Conservation (phyloP, 2,329 filamentous ascomycete species). For the Didymella lethalis region DNA sequence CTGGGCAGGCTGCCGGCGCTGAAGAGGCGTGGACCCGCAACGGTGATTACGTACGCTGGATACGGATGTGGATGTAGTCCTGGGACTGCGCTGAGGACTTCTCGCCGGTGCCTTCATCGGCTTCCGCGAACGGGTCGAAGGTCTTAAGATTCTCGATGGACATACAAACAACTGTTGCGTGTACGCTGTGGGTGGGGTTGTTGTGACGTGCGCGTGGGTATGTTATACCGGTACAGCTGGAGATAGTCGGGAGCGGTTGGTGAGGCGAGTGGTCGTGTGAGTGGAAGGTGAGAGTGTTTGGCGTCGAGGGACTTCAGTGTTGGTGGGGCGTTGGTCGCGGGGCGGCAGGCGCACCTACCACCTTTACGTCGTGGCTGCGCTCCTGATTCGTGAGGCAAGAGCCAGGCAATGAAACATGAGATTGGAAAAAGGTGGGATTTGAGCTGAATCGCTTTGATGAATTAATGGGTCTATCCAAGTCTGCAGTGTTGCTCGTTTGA, state of each 20-base stretch:
- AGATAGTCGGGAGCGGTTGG: conserved; percentile 14
- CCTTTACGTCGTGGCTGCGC: conserved; percentile 11
- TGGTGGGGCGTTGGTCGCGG: conserved; percentile 25
- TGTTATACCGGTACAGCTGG: conserved; percentile 15
- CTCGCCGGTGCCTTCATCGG: conserved; percentile 98
- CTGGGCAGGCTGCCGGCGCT: background rate
- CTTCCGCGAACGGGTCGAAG: conserved; percentile 99
- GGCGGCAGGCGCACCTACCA: conserved; percentile 1
- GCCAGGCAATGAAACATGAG: conserved; percentile 10
- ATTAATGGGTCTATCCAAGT: conserved; percentile 11
- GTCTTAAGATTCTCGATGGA: conserved; percentile 56
- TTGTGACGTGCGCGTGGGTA: conserved; percentile 19
- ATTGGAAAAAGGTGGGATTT: background rate
- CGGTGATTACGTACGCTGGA: conserved; percentile 76
- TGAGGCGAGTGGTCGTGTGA: conserved; percentile 24
- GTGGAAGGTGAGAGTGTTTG: conserved; percentile 21
- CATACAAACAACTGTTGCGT: conserved; percentile 41
- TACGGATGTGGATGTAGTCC: conserved; percentile 99
- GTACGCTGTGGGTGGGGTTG: conserved; percentile 37
- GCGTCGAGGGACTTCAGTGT: conserved; percentile 14
- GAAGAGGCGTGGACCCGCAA: background rate
- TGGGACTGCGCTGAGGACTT: conserved; percentile 82
- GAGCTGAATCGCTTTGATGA: conserved; percentile 5
- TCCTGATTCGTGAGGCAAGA: conserved; percentile 14
- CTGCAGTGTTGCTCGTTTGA: background rate